Percentiles rank a stretch among this genome's conserved stretches.
phyloP scores from a whole-genome alignment of 176 grass and related monocot genomes.

The Carex scoparia region DNA sequence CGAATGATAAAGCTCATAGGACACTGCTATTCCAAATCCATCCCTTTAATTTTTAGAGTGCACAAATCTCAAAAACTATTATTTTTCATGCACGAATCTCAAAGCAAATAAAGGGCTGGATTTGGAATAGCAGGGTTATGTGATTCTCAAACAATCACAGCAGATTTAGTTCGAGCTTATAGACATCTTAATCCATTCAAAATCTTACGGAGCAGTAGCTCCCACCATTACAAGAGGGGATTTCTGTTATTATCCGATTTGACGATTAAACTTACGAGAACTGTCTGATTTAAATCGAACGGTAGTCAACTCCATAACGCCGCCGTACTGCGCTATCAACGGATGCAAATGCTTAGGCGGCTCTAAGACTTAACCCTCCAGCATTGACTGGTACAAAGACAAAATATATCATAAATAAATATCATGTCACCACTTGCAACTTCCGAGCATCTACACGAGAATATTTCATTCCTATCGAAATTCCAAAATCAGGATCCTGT shows the following conservation, averaged over 20 bases:
- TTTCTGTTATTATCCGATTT: background rate
- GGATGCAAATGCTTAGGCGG: background rate
- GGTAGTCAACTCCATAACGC: background rate
- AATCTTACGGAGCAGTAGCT: background rate
- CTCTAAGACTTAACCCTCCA: background rate
- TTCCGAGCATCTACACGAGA: background rate
- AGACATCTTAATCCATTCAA: background rate
- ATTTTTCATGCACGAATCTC: too few relatives aligned
- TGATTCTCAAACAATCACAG: too few relatives aligned
- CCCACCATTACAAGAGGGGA: background rate
- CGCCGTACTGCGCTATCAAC: background rate
- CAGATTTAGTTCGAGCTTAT: too few relatives aligned
- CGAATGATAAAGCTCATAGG: background rate
- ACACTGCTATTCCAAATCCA: too few relatives aligned
- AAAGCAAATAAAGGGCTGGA: too few relatives aligned
- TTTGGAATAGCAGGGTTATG: too few relatives aligned
- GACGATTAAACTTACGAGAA: background rate
- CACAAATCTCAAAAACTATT: too few relatives aligned
- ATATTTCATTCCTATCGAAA: background rate
- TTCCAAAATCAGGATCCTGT: background rate
- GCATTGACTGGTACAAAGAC: background rate
- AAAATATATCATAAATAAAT: background rate
- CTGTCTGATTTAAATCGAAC: slow-evolving; percentile 1
- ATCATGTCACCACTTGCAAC: background rate
- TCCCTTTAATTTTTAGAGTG: too few relatives aligned